These are phyloP conservation scores for Hirschfeldia incana DNA, from an alignment of 345 rosid species.

Conservation along the genomic window DNA sequence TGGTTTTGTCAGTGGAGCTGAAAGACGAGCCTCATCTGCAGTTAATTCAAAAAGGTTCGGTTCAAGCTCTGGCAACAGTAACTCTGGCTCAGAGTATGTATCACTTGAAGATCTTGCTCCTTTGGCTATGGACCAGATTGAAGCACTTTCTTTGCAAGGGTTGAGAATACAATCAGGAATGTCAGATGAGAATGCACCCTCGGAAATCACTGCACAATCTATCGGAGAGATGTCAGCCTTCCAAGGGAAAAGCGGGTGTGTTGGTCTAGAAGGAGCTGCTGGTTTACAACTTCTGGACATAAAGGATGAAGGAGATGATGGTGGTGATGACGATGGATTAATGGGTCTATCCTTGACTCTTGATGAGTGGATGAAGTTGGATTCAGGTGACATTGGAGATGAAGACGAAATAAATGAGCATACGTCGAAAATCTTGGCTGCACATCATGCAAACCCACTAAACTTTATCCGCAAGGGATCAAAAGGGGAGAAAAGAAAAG, in stretches of 20 bases:
- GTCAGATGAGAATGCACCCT: slow-evolving; percentile 54
- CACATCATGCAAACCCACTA: slow-evolving; percentile 84
- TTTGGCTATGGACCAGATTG: slow-evolving; percentile 95
- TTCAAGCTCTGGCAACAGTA: slow-evolving; percentile 46
- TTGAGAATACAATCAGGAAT: slow-evolving; percentile 77
- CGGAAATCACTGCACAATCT: slow-evolving; percentile 68
- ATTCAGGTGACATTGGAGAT: slow-evolving; percentile 81
- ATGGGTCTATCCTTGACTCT: slow-evolving; percentile 90
- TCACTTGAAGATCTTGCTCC: slow-evolving; percentile 97
- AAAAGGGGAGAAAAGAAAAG: slow-evolving; percentile 61
- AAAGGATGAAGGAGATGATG: slow-evolving; percentile 49
- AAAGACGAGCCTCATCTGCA: slow-evolving; percentile 42
- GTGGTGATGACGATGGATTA: slow-evolving; percentile 68
- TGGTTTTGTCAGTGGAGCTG: slow-evolving; percentile 39
- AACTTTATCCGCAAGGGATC: slow-evolving; percentile 53
- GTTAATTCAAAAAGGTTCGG: slow-evolving; percentile 41
- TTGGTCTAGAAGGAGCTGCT: slow-evolving; percentile 75
- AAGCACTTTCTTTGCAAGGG: slow-evolving; percentile 94
- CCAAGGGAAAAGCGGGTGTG: slow-evolving; percentile 61
- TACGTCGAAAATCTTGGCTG: slow-evolving; percentile 82
- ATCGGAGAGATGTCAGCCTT: slow-evolving; percentile 74
- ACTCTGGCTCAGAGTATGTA: slow-evolving; percentile 65
- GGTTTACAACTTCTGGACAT: slow-evolving; percentile 82
- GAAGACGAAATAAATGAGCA: slow-evolving; percentile 78
- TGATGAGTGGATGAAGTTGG: slow-evolving; percentile 91